phyloP scores from a whole-genome alignment of 768 basidiomycete species.

The Sporobolomyces pararoseus region DNA sequence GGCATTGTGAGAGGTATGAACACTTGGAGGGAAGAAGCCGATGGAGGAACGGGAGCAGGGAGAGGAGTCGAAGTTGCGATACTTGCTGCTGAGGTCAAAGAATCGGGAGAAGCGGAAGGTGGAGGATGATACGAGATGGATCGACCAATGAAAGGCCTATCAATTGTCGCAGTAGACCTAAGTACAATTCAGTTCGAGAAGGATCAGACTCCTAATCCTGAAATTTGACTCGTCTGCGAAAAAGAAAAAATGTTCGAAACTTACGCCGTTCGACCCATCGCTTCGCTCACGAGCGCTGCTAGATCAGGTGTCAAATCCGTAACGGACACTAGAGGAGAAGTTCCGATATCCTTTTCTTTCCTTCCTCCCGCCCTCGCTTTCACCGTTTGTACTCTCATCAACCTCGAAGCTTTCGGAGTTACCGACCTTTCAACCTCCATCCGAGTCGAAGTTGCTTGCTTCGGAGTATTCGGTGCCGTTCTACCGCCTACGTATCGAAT shows the following conservation, averaged over 20 bases:
- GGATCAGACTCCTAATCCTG: no score
- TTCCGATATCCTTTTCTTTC: conserved; percentile 15
- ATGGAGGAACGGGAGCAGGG: not conserved
- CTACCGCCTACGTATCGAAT: conserved; percentile 11
- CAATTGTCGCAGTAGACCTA: not conserved
- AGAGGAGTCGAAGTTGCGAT: not conserved
- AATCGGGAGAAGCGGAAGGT: not conserved
- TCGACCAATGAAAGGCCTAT: conserved; percentile 4
- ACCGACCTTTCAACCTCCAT: conserved; percentile 8
- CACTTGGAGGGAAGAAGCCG: conserved; percentile 4
- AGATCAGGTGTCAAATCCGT: not conserved
- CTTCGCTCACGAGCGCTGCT: conserved; percentile 4
- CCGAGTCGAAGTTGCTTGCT: not conserved
- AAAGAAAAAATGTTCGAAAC: not conserved
- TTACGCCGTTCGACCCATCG: conserved; percentile 10
- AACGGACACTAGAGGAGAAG: not conserved
- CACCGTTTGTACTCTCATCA: conserved; percentile 16
- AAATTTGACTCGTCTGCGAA: no score
- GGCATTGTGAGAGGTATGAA: conserved; percentile 9
- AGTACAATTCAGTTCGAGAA: not conserved
- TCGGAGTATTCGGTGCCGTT: conserved; percentile 13
- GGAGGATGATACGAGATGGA: conserved; percentile 10
- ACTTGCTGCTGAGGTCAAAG: not conserved
- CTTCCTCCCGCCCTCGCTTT: conserved; percentile 5
- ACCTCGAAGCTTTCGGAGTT: conserved; percentile 12